Evolutionary conservation across 306 rosid species (phyloP), one percentile per base, ranked within the genome.

Genomic region (Hylodesmum podocarpum): DNA sequence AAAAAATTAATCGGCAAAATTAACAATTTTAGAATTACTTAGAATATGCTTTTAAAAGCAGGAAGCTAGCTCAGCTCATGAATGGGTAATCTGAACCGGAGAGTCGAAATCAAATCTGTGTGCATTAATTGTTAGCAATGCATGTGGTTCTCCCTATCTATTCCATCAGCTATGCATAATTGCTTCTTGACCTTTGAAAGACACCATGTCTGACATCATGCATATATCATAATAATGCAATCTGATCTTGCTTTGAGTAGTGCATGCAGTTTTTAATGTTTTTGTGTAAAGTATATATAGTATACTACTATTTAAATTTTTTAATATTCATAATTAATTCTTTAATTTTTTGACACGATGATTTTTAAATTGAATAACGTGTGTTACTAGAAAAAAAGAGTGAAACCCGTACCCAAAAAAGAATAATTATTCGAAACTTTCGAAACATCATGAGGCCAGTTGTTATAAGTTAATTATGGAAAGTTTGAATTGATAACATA

Each of bases 101-200:
- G 41, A 41, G 50, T 72, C 18, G 8, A 41, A 65, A 70, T 72
- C 41, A 80, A 73, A 65, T 80, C 73, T 61, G 2, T 4, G 0
- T 15, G 54, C 73, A 73, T 73, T 73, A 54, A 50, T 36, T 50
- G 29, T 51, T 49, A 7, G 73, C 70, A 55, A 46, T 37, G 72
- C 53, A 12, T 31, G 15, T 33, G 21, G 31, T 22, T 34, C 62
- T 21, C 24, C 70, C 36, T 28, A 55, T 57, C 79, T 22, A 73
- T 54, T 73, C 84, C 54, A 54, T 80, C 80, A 80, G 4, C 34
- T 12, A 49, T 72, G 69, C 50, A 57, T 78, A 49, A 79, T 80
- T 21, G 36, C 54, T 73, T 73, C 21, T 44, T 80, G 80, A 73
- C 80, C 54, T 54, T 47, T 55, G 64, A 73, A 54, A 43, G 68